Evolutionary conservation across 2,329 filamentous ascomycete species (phyloP).

Genomic region (Fusarium kyushuense): DNA sequence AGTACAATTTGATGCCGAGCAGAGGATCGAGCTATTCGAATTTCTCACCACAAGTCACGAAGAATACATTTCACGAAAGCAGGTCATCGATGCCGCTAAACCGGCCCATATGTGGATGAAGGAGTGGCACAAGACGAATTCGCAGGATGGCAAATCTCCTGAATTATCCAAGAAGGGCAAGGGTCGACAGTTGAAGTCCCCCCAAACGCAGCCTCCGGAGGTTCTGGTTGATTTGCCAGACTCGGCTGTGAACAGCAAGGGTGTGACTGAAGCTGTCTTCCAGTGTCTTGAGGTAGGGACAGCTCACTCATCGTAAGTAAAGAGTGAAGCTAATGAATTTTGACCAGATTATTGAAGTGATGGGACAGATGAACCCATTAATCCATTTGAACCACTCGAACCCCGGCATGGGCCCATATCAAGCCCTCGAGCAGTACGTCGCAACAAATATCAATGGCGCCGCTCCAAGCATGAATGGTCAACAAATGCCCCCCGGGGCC

Average conservation of each 20-base stretch:
- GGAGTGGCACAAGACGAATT: constrained; percentile 72
- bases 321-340: constrained; percentile 41
- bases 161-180: constrained; percentile 77
- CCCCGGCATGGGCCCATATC: constrained; percentile 66
- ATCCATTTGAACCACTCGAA: constrained; percentile 70
- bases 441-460: constrained; percentile 58
- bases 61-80: constrained; percentile 82
- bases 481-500: constrained; percentile 61
- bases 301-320: constrained; percentile 35
- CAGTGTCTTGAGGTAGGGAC: constrained; percentile 72
- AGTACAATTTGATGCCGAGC: constrained; percentile 81
- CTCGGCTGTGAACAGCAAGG: constrained; percentile 68
- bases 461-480: constrained; percentile 60
- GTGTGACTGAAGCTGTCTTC: constrained; percentile 70
- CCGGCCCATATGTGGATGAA: constrained; percentile 74
- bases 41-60: constrained; percentile 82
- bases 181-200: constrained; percentile 68
- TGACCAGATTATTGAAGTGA: constrained; percentile 71
- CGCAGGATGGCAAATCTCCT: constrained; percentile 69
- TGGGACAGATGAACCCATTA: constrained; percentile 74
- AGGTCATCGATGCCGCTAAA: constrained; percentile 70
- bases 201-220: constrained; percentile 69
- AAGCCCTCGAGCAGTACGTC: constrained; percentile 72
- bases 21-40: constrained; percentile 87
- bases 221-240: constrained; percentile 68